Percentiles rank a stretch among this genome's conserved stretches.
Conservation (phyloP, 2,329 filamentous ascomycete genomes). For the Ophiobolus disseminans region DNA sequence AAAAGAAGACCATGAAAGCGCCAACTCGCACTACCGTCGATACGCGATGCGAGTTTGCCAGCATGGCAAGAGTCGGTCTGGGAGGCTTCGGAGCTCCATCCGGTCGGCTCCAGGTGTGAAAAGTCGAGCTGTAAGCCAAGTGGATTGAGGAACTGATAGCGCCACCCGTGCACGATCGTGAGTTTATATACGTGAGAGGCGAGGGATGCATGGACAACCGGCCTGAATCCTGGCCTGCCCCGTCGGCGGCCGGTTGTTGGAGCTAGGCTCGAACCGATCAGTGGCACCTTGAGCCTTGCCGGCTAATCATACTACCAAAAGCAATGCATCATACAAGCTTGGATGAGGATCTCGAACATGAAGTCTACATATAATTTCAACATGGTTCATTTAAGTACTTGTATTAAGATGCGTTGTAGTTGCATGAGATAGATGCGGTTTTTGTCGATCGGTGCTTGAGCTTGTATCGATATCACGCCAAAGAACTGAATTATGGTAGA, state of each 20-base stretch:
- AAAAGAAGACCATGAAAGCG: constrained; percentile 16
- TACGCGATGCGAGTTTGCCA: constrained; percentile 14
- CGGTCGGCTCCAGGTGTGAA: background rate
- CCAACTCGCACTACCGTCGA: constrained; percentile 20
- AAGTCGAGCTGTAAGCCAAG: background rate
- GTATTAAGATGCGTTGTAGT: too few relatives aligned
- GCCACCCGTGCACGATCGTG: background rate
- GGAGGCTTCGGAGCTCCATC: constrained; percentile 7
- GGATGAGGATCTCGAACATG: too few relatives aligned
- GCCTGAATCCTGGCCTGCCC: background rate
- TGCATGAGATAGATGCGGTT: too few relatives aligned
- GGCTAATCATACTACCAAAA: background rate
- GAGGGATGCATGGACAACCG: too few relatives aligned
- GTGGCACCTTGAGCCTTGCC: background rate
- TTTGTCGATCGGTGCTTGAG: too few relatives aligned
- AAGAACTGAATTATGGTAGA: too few relatives aligned
- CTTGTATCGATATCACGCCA: too few relatives aligned
- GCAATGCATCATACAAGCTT: too few relatives aligned
- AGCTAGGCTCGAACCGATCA: constrained; percentile 4
- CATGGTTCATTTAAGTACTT: too few relatives aligned
- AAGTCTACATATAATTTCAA: too few relatives aligned
- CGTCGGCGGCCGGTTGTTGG: constrained; percentile 6
- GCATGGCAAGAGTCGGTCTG: constrained; percentile 13
- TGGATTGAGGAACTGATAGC: too few relatives aligned
- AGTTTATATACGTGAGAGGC: too few relatives aligned